Conservation (phyloP, 2,329 filamentous ascomycete species). For the Colletotrichum costaricense region DNA sequence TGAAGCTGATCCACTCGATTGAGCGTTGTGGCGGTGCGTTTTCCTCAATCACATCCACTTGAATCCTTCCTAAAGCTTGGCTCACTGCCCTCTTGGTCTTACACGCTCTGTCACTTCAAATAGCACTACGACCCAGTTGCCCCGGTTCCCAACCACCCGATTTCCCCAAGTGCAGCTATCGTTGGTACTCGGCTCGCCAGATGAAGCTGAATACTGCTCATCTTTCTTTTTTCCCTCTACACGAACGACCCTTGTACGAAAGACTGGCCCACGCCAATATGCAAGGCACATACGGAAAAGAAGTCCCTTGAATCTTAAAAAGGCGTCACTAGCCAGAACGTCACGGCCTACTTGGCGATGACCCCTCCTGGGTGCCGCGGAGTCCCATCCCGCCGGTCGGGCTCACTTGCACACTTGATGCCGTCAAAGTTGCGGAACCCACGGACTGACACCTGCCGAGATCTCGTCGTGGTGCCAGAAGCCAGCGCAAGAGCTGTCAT, state of each 20-base stretch:
- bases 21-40: constrained; percentile 22
- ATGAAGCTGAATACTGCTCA: background rate
- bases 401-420: background rate
- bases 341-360: constrained; percentile 19
- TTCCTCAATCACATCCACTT: background rate
- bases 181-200: background rate
- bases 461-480: background rate
- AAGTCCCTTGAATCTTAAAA: background rate
- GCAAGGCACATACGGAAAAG: constrained; percentile 4
- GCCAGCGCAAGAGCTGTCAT: background rate
- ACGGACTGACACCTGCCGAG: constrained; percentile 9
- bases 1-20: background rate
- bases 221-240: background rate
- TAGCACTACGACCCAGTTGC: constrained; percentile 14
- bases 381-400: constrained; percentile 8
- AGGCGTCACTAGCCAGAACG: constrained; percentile 5
- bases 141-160: constrained; percentile 21
- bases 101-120: background rate
- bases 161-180: constrained; percentile 14
- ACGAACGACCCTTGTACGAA: background rate
- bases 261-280: constrained; percentile 5
- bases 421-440: constrained; percentile 19
- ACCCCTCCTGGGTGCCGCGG: background rate
- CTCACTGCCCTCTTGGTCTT: background rate
- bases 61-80: constrained; percentile 2